A percentile compares a stretch with the other conserved stretches of the same genome.
phyloP scores from a whole-genome alignment of 2,329 filamentous ascomycete genomes.

The Rachicladosporium sp. region DNA sequence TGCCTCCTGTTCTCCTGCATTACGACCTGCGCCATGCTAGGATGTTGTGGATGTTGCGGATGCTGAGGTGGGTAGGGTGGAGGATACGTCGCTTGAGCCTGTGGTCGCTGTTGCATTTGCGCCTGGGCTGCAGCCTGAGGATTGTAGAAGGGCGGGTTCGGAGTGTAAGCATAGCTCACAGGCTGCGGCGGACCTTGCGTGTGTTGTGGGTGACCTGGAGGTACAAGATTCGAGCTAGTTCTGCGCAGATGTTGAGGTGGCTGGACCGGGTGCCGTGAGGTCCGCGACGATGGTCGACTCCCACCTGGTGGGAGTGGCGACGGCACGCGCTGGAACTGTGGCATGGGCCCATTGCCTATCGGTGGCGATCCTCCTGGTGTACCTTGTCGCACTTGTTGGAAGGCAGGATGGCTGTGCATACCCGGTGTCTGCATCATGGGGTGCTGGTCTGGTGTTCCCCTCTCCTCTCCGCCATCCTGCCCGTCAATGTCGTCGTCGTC shows the following conservation, averaged over 20 bases:
- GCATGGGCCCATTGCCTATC: slow-evolving; percentile 58
- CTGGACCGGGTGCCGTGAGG: slow-evolving; percentile 50
- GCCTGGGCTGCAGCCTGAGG: slow-evolving; percentile 39
- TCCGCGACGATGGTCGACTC: slow-evolving; percentile 69
- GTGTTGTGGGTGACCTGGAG: slow-evolving; percentile 44
- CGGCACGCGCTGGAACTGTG: slow-evolving; percentile 59
- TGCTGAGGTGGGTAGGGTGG: slow-evolving; percentile 18
- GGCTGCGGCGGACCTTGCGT: slow-evolving; percentile 48
- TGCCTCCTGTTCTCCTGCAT: slow-evolving; percentile 64
- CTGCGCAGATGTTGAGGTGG: slow-evolving; percentile 50
- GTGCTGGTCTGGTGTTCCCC: slow-evolving; percentile 53
- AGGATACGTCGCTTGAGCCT: slow-evolving; percentile 16
- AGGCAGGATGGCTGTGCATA: slow-evolving; percentile 44
- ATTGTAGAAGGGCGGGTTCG: slow-evolving; percentile 76
- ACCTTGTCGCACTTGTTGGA: slow-evolving; percentile 68
- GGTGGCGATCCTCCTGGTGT: slow-evolving; percentile 83
- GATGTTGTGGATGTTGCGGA: slow-evolving; percentile 16
- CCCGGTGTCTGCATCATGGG: slow-evolving; percentile 29
- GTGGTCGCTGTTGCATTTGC: slow-evolving; percentile 31
- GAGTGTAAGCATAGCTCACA: slow-evolving; percentile 65
- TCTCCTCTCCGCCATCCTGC: slow-evolving; percentile 41
- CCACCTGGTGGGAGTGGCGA: slow-evolving; percentile 69
- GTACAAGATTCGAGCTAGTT: slow-evolving; percentile 59
- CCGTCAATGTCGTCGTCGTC: slow-evolving; percentile 59
- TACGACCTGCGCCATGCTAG: slow-evolving; percentile 53